Evolutionary conservation across 2,329 filamentous ascomycete genomes (phyloP), one percentile per base, ranked within the genome.

Genomic region (Diaporthe sp.): DNA sequence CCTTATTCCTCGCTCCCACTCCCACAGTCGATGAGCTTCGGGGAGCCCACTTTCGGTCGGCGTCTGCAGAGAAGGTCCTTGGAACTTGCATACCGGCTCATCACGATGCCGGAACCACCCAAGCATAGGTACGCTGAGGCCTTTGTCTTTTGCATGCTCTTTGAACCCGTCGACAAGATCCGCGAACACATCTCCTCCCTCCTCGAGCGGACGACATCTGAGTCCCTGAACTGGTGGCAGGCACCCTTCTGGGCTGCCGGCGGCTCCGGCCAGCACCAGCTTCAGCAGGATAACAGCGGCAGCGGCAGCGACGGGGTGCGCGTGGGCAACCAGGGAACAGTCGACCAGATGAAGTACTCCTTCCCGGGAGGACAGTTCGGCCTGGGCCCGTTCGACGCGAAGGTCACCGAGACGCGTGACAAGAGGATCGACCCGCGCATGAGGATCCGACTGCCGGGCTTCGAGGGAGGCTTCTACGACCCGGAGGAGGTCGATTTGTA

Each of bases 381-480:
- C 3, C 86, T 86, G 76, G 89, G 89, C 0, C 89, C 89, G 0
- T 90, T 89, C 75, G 80, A 82, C 8, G 77, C 82, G 8, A 79
- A 79, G 5, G 80, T 86, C 3, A 83, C 83, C 39, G 77, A 83
- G 1, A 81, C 84, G 1, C 82, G 85, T 25, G 86, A 88, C 35
- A 80, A 83, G 8, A 78, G 83, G 27, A 77, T 92, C 10, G 84
- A 86, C 50, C 79, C 82, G 17, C 84, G 86, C 22, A 85, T 93
- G 77, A 84, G 84, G 27, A 87, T 89, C 76, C 87, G 86, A 51
- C 81, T 92, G 10, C 87, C 89, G 1, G 93, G 91, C 0, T 93
- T 92, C 75, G 89, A 93, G 74, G 94, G 94, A 6, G 90, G 94
- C 68, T 97, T 94, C 86, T 94, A 93, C 77, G 94, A 97, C 79